Evolutionary conservation across 768 basidiomycete genomes (phyloP).

Genomic region (Xanthoconium purpureum): DNA sequence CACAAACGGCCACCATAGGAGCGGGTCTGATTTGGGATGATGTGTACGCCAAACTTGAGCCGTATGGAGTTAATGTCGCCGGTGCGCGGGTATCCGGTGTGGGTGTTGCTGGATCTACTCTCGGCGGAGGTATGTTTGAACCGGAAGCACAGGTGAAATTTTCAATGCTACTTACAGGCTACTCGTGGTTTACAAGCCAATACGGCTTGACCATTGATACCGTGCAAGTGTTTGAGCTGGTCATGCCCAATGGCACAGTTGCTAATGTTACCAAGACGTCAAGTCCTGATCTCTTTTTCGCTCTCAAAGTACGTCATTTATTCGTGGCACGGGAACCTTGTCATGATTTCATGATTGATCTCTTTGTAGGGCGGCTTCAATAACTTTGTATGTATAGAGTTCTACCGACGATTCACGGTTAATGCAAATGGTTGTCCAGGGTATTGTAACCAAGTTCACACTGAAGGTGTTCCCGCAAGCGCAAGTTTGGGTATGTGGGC

Average conservation of each 20-base stretch:
- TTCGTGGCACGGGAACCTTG: no score
- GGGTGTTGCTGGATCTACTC: constrained; percentile 55
- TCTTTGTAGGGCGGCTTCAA: constrained; percentile 53
- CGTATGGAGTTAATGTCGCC: constrained; percentile 49
- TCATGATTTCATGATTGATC: not conserved
- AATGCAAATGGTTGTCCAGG: constrained; percentile 33
- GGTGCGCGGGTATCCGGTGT: constrained; percentile 53
- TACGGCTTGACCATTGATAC: constrained; percentile 56
- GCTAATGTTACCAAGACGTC: constrained; percentile 27
- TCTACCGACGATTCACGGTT: not conserved
- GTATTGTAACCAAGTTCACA: constrained; percentile 58
- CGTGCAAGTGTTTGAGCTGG: constrained; percentile 52
- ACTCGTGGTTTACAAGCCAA: constrained; percentile 54
- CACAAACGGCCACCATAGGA: constrained; percentile 39
- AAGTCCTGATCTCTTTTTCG: constrained; percentile 37
- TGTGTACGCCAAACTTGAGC: constrained; percentile 49
- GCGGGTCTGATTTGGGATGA: constrained; percentile 59
- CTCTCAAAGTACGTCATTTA: constrained; percentile 34
- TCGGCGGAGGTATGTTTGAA: constrained; percentile 47
- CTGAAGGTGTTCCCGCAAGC: constrained; percentile 52
- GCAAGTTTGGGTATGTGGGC: constrained; percentile 53
- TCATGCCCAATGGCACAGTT: constrained; percentile 44
- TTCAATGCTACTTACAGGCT: not conserved
- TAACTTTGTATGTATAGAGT: constrained; percentile 44
- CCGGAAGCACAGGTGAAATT: no score